Percentiles rank a stretch among this genome's conserved stretches.
Evolutionary conservation across 192 early-diverging fungal genomes (phyloP).

Genomic region (Podila epigama): DNA sequence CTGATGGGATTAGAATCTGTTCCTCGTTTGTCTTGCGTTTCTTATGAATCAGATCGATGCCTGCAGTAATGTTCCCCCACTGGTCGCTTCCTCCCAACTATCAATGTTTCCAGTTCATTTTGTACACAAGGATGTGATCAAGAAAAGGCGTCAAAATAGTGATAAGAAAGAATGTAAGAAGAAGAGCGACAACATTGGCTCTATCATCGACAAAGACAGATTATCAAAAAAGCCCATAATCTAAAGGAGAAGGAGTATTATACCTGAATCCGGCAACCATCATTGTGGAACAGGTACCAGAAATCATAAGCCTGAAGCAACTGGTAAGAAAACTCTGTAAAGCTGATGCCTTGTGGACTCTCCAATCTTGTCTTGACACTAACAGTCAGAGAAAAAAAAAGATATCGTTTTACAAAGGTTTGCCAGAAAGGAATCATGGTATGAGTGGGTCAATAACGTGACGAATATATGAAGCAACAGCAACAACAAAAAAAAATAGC

Average conservation of each 20-base stretch:
- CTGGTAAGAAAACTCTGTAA: conserved; percentile 97
- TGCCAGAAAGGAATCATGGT: too few species aligned
- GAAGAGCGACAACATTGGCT: not conserved
- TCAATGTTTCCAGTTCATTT: too few species aligned
- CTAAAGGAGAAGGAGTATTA: too few species aligned
- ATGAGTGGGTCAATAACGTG: too few species aligned
- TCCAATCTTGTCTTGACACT: conserved; percentile 85
- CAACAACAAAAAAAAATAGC: too few species aligned
- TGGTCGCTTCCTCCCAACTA: conserved; percentile 96
- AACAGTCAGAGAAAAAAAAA: not conserved
- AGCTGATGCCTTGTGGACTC: conserved; percentile 87
- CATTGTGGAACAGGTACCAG: conserved; percentile 76
- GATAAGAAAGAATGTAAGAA: not conserved
- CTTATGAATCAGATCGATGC: conserved; percentile 88
- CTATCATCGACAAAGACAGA: too few species aligned
- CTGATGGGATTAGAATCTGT: conserved; percentile 29
- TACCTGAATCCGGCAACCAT: conserved; percentile 73
- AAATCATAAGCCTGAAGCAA: conserved; percentile 95
- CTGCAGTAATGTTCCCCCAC: conserved; percentile 97
- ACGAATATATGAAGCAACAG: too few species aligned
- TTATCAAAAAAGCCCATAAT: too few species aligned
- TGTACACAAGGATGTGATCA: conserved; percentile 36
- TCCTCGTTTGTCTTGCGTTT: conserved; percentile 48
- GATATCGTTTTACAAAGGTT: too few species aligned
- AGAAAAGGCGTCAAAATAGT: too few species aligned